These are phyloP conservation scores for Ligustrum vulgare DNA, from an alignment of 257 asterid species.

Conservation along the genomic window DNA sequence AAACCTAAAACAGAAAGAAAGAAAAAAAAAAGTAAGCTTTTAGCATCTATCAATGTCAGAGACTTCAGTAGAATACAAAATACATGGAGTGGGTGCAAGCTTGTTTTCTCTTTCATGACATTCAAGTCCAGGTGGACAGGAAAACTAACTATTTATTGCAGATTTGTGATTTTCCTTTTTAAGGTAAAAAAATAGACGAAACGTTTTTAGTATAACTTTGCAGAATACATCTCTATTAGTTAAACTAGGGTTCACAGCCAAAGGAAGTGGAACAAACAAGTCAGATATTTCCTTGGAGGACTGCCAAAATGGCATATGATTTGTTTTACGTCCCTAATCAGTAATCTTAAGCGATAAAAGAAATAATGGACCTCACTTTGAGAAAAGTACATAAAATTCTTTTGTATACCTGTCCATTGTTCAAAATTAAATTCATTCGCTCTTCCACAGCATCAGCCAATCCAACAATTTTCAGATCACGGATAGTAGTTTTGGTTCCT, in stretches of 20 bases:
- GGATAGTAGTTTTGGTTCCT: slow-evolving; percentile 27
- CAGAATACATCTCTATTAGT: neutral
- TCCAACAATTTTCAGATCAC: slow-evolving; percentile 58
- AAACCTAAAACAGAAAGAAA: slow-evolving; percentile 46
- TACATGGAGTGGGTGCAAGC: slow-evolving; percentile 1
- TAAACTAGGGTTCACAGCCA: slow-evolving; percentile 2
- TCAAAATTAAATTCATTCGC: slow-evolving; percentile 58
- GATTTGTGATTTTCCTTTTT: neutral
- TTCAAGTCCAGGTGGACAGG: slow-evolving; percentile 12
- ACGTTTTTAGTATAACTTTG: neutral
- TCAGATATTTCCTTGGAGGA: neutral
- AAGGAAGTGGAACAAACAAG: slow-evolving; percentile 1
- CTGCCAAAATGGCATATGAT: neutral
- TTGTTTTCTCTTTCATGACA: slow-evolving; percentile 13
- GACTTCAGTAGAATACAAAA: slow-evolving; percentile 14
- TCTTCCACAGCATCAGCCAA: slow-evolving; percentile 90
- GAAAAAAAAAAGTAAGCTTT: neutral
- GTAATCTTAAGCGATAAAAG: slow-evolving; percentile 3
- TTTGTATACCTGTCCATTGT: slow-evolving; percentile 65
- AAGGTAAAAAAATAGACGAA: too few relatives aligned
- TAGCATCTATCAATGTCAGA: slow-evolving; percentile 25
- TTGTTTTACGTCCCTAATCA: neutral
- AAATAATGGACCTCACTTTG: neutral
- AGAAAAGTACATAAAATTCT: slow-evolving; percentile 13
- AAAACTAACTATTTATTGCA: slow-evolving; percentile 1